Conservation (phyloP, 345 rosid genomes). For the Raphanus raphanistrum region DNA sequence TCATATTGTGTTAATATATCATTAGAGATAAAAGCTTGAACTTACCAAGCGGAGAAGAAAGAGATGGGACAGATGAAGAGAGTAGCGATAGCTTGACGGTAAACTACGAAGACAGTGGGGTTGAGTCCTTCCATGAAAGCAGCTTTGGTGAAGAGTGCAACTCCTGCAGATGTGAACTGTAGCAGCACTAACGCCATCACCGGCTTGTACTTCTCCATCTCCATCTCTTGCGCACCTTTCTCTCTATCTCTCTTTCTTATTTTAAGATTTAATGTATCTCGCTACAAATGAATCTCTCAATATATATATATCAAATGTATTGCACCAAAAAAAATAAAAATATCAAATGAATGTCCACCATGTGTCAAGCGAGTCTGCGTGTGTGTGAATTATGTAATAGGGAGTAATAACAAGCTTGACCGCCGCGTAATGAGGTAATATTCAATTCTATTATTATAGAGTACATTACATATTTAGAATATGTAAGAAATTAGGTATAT, state of each 20-base stretch:
- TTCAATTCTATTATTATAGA: neutral
- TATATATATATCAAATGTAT: neutral
- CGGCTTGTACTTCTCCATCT: slow-evolving; percentile 39
- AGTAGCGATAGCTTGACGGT: slow-evolving; percentile 50
- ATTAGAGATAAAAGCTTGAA: neutral
- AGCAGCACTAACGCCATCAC: slow-evolving; percentile 40
- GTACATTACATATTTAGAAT: neutral
- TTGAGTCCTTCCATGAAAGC: slow-evolving; percentile 44
- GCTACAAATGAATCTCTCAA: neutral
- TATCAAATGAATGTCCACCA: slow-evolving; percentile 8
- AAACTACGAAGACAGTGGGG: slow-evolving; percentile 46
- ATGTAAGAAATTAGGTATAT: neutral
- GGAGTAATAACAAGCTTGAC: slow-evolving; percentile 11
- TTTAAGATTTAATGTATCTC: neutral
- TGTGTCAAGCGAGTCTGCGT: slow-evolving; percentile 9
- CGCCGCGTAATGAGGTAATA: slow-evolving; percentile 20
- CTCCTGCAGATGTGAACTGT: slow-evolving; percentile 35
- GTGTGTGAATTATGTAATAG: slow-evolving; percentile 15
- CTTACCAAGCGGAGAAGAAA: slow-evolving; percentile 38
- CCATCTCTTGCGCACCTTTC: neutral
- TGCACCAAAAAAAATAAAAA: too few species aligned
- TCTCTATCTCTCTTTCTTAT: neutral
- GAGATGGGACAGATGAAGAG: slow-evolving; percentile 41
- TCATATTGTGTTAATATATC: neutral
- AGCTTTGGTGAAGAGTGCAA: slow-evolving; percentile 42